Evolutionary conservation across 2,329 filamentous ascomycete species (phyloP), one percentile per base, ranked within the genome.

Genomic region (Annulohypoxylon truncatum): DNA sequence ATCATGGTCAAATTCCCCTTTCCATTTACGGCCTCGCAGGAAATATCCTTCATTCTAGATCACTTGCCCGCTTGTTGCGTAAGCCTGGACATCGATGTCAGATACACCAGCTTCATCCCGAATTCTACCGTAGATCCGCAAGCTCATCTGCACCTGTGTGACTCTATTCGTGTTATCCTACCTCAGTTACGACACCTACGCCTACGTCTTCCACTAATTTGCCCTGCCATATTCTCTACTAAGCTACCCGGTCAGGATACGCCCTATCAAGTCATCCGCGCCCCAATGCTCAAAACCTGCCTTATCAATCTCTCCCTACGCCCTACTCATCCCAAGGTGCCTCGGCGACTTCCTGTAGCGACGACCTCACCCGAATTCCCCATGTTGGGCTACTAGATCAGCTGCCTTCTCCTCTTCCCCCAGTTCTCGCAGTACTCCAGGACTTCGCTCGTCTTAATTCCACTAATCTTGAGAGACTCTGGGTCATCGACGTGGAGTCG

Each of bases 231-330:
- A 9, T 68, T 68, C 35, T 64, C 51, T 6, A 13, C 29, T 22
- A 33, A 33, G 24, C 9, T 31, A 22, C 44, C 40, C 10, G 40
- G 40, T 46, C 66, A 61, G 20, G 22, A 62, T n/a, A 5, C n/a
- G 13, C 15, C 15, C 29, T n/a, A n/a, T 28, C 51, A 59, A 56
- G 38, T n/a, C 18, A 22, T 61, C 42, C 24, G 20, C 18, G 22
- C 60, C 7, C 63, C 67, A 22, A 42, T 53, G 28, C 64, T 67
- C 15, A 63, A 52, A 52, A 67, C 59, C 10, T 67, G 67, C 57
- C 12, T 69, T 6, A 59, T 69, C 28, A 64, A 67, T 60, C 47
- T 67, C 31, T 53, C 59, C 42, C 35, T 64, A 5, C 56, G 60
- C 26, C 26, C 20, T 55, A 35, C 44, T 48, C 13, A 29, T 48